A percentile compares a stretch with the other conserved stretches of the same genome.
Evolutionary conservation across 2,329 filamentous ascomycete genomes (phyloP).

Genomic region (Trichoderma brevicompactum): DNA sequence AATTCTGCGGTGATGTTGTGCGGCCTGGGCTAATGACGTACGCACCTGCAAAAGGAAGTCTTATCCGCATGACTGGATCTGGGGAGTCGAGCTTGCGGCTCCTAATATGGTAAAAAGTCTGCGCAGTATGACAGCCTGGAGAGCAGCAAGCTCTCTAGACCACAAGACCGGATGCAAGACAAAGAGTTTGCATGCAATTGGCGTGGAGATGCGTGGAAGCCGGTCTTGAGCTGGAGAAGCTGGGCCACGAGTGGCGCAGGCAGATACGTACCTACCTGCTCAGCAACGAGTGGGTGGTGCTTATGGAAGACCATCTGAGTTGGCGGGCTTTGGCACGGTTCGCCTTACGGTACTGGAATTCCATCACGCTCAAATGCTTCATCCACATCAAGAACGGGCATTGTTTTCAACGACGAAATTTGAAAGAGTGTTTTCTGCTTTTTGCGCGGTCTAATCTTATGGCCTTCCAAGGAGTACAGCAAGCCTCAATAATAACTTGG

Average conservation of each 20-base stretch:
- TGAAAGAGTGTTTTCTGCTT: too few relatives aligned
- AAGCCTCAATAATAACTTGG: too few relatives aligned
- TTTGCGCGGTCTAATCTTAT: too few relatives aligned
- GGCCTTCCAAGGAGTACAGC: too few relatives aligned
- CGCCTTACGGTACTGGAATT: neutral
- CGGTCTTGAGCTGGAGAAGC: constrained; percentile 18
- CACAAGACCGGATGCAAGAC: neutral
- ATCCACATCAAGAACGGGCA: neutral
- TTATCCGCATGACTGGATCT: constrained; percentile 70
- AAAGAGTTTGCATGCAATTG: constrained; percentile 10
- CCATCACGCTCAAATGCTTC: neutral
- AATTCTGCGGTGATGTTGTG: constrained; percentile 1
- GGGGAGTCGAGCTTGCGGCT: neutral
- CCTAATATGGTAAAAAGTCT: neutral
- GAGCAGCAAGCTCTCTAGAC: constrained; percentile 22
- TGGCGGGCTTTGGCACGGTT: constrained; percentile 4
- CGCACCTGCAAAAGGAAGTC: constrained; percentile 85
- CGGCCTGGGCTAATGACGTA: constrained; percentile 27
- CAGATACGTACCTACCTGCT: constrained; percentile 17
- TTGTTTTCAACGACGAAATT: too few relatives aligned
- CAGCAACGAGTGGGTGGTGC: neutral
- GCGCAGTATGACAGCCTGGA: constrained; percentile 3
- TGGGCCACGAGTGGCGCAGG: constrained; percentile 24
- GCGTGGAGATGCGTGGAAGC: constrained; percentile 18
- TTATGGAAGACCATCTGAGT: neutral